phyloP scores from a whole-genome alignment of 1,284 basidiomycete species.

The Puccinia hordei region DNA sequence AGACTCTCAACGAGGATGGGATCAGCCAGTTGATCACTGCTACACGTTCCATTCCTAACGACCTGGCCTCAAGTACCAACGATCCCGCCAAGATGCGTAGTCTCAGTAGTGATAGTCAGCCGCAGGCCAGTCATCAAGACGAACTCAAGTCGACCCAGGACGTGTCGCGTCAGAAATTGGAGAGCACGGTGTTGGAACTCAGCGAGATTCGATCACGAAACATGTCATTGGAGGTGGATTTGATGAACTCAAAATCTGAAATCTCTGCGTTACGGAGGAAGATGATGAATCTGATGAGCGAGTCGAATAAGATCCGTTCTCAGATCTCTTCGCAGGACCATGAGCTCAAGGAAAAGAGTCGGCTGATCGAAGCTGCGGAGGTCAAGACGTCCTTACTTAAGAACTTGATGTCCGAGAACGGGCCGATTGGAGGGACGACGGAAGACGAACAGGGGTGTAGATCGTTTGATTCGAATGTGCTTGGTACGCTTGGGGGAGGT shows the following conservation, averaged over 20 bases:
- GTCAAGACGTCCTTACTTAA: constrained; percentile 79
- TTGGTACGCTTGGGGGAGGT: constrained; percentile 24
- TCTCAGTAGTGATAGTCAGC: background rate
- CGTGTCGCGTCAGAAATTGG: constrained; percentile 52
- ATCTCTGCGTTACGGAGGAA: constrained; percentile 76
- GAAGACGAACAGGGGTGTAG: constrained; percentile 62
- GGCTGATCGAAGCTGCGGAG: constrained; percentile 72
- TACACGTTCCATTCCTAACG: constrained; percentile 4
- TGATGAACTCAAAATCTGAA: constrained; percentile 73
- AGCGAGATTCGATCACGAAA: constrained; percentile 69
- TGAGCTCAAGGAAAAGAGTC: constrained; percentile 69
- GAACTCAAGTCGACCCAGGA: background rate
- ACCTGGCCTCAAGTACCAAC: background rate
- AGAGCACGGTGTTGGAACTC: constrained; percentile 64
- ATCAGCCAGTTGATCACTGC: constrained; percentile 19
- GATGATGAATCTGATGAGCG: constrained; percentile 71
- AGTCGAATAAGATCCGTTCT: constrained; percentile 67
- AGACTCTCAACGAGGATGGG: constrained; percentile 23
- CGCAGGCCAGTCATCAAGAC: background rate
- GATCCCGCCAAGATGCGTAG: background rate
- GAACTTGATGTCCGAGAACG: constrained; percentile 84
- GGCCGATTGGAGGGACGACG: constrained; percentile 72
- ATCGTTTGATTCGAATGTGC: constrained; percentile 60
- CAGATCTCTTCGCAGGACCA: constrained; percentile 71
- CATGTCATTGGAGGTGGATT: constrained; percentile 71